phyloP scores from a whole-genome alignment of 257 asterid genomes.

The Scutellaria baicalensis region DNA sequence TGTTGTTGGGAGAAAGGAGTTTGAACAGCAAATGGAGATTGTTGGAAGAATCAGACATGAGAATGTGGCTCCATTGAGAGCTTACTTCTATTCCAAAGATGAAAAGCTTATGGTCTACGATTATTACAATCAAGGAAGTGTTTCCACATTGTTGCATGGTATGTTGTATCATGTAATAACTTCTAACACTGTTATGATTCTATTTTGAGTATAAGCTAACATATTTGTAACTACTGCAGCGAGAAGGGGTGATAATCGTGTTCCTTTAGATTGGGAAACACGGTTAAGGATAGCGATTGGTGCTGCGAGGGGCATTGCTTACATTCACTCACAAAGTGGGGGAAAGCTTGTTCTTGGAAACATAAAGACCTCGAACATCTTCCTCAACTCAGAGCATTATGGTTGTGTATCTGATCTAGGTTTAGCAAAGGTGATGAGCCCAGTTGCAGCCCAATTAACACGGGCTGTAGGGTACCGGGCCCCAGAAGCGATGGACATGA shows the following conservation, averaged over 20 bases:
- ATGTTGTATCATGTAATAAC: conserved; percentile 18
- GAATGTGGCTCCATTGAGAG: conserved; percentile 54
- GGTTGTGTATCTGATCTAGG: conserved; percentile 56
- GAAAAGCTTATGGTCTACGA: conserved; percentile 79
- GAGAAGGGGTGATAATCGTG: conserved; percentile 34
- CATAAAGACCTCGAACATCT: conserved; percentile 56
- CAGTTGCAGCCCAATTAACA: conserved; percentile 25
- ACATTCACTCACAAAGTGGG: conserved; percentile 36
- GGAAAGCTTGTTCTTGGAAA: conserved; percentile 65
- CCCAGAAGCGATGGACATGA: conserved; percentile 49
- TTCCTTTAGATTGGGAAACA: conserved; percentile 50
- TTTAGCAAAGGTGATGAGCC: conserved; percentile 35
- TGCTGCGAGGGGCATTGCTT: conserved; percentile 41
- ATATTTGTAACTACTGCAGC: conserved; percentile 24
- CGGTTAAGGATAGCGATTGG: conserved; percentile 40
- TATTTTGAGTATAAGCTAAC: not conserved
- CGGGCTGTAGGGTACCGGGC: conserved; percentile 47
- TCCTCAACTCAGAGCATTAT: conserved; percentile 38
- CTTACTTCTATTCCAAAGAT: conserved; percentile 73
- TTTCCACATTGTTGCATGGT: conserved; percentile 34
- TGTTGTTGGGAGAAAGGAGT: conserved; percentile 48
- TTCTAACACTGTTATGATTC: not conserved
- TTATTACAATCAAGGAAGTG: conserved; percentile 40
- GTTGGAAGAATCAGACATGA: conserved; percentile 56
- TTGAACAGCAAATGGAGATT: conserved; percentile 66